These are phyloP conservation scores for Pseudocercospora crystallina DNA, from an alignment of 2,329 filamentous ascomycete genomes.

Conservation along the genomic window DNA sequence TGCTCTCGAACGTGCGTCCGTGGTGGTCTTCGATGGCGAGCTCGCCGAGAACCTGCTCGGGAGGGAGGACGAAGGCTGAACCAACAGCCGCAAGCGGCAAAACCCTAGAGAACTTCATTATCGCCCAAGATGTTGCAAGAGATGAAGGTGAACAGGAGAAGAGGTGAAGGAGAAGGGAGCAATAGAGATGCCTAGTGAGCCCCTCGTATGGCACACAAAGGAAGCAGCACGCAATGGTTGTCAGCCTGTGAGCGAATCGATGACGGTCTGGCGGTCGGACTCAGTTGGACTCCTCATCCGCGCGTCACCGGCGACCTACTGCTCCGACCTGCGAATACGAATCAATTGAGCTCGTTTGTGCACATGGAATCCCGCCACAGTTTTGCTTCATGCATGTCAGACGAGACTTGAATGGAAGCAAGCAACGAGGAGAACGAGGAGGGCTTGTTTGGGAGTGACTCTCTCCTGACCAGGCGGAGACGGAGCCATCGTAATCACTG, in stretches of 20 bases:
- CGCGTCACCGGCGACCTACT: slow-evolving; percentile 7
- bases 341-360: slow-evolving; percentile 6
- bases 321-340: slow-evolving; percentile 10
- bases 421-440: too few species aligned
- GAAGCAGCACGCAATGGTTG: slow-evolving; percentile 19
- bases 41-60: slow-evolving; percentile 49
- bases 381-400: slow-evolving; percentile 16
- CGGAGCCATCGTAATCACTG: too few species aligned
- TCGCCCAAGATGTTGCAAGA: slow-evolving; percentile 14
- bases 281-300: slow-evolving; percentile 1
- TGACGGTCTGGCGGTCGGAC: slow-evolving; percentile 12
- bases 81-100: slow-evolving; percentile 52
- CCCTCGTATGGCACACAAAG: slow-evolving; percentile 3
- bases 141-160: neutral
- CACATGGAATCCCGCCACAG: slow-evolving; percentile 2
- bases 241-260: slow-evolving; percentile 20
- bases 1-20: slow-evolving; percentile 23
- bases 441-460: too few species aligned
- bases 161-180: neutral
- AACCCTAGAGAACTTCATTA: slow-evolving; percentile 51
- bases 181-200: slow-evolving; percentile 2
- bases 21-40: slow-evolving; percentile 41
- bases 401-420: too few species aligned
- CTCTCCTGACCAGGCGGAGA: too few species aligned
- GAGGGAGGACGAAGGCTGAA: slow-evolving; percentile 55